These are phyloP conservation scores for Trichoderma arundinaceum DNA, from an alignment of 2,329 filamentous ascomycete species.

Conservation along the genomic window DNA sequence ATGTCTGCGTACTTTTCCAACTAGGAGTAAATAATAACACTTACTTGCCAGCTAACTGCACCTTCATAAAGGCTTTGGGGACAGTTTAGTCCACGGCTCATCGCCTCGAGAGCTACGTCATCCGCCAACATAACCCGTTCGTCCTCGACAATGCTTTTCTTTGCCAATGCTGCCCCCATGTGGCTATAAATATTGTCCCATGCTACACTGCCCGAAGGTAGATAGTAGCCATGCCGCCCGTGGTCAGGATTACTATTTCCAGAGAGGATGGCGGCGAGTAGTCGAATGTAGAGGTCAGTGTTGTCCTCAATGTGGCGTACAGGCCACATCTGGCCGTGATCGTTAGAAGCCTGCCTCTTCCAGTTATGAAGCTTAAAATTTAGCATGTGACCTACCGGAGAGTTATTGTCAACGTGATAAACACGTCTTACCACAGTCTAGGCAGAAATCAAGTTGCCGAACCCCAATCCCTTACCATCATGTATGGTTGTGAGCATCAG, in stretches of 20 bases:
- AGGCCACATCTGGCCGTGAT: neutral
- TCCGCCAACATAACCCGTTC: neutral
- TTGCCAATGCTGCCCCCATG: neutral
- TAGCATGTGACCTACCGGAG: neutral
- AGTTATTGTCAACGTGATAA: neutral
- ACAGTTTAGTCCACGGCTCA: neutral
- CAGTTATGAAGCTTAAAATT: neutral
- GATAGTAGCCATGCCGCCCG: neutral
- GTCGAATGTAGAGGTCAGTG: neutral
- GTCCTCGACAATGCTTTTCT: neutral
- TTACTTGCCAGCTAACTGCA: conserved; percentile 15
- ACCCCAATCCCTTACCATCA: neutral
- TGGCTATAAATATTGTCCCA: neutral
- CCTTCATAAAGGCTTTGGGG: neutral
- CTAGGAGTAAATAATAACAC: neutral
- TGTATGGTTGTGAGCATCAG: neutral
- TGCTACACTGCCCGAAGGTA: neutral
- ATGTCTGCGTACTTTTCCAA: neutral
- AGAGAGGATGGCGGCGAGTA: neutral
- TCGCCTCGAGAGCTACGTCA: neutral
- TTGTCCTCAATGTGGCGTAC: conserved; percentile 14
- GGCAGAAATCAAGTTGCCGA: conserved; percentile 1
- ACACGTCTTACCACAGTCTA: neutral
- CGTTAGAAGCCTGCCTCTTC: neutral
- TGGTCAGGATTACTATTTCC: neutral